Conservation (phyloP, 2,329 filamentous ascomycete genomes). For the Beauveria medogensis region DNA sequence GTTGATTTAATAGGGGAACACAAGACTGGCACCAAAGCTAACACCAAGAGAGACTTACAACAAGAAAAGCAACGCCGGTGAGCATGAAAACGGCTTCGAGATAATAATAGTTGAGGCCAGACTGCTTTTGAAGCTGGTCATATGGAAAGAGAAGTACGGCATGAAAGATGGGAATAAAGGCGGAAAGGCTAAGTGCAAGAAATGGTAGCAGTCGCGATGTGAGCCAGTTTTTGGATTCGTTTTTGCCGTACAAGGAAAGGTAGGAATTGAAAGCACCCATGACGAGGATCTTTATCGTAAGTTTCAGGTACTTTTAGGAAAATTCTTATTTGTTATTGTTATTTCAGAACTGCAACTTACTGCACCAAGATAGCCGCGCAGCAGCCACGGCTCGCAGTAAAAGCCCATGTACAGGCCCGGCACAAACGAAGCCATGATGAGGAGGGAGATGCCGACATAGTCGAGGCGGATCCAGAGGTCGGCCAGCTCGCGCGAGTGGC, state of each 20-base stretch:
- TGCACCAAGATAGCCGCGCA: constrained; percentile 24
- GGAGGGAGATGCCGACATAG: constrained; percentile 29
- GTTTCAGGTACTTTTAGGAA: too few species aligned
- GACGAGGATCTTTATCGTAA: constrained; percentile 22
- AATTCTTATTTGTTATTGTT: too few species aligned
- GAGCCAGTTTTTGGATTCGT: constrained; percentile 28
- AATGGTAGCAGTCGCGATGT: constrained; percentile 28
- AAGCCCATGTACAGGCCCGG: constrained; percentile 33
- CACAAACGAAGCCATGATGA: constrained; percentile 30
- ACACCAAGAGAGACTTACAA: constrained; percentile 22
- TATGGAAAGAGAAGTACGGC: constrained; percentile 29
- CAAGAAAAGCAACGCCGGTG: constrained; percentile 29
- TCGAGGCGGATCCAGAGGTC: constrained; percentile 31
- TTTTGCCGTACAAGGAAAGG: constrained; percentile 27
- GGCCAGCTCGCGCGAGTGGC: constrained; percentile 27
- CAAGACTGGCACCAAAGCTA: background rate
- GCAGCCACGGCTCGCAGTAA: constrained; percentile 27
- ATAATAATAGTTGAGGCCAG: constrained; percentile 32
- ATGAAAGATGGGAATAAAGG: constrained; percentile 31
- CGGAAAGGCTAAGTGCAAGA: constrained; percentile 30
- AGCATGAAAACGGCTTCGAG: constrained; percentile 30
- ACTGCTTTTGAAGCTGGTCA: constrained; percentile 28
- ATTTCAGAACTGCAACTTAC: background rate
- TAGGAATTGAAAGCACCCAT: constrained; percentile 26
- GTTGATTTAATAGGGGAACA: background rate